A percentile compares a stretch with the other conserved stretches of the same genome.
Conservation (phyloP, 257 asterid species). For the Paraleonurus japonicus region DNA sequence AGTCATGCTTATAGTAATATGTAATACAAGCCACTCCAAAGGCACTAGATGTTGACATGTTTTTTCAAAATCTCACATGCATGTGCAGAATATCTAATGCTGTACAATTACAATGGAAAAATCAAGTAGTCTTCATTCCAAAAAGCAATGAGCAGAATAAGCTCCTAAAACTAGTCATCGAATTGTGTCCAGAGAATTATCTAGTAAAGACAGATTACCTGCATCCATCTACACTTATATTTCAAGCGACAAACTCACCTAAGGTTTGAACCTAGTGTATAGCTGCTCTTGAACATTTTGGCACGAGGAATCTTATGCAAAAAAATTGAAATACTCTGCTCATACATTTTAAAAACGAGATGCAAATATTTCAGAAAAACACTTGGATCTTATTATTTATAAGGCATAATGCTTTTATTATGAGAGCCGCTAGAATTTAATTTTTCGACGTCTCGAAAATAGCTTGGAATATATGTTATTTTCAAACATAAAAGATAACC, state of each 20-base stretch:
- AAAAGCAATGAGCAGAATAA: conserved; percentile 3
- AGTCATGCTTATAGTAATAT: conserved; percentile 16
- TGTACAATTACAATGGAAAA: conserved; percentile 13
- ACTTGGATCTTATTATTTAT: neutral
- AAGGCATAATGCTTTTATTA: neutral
- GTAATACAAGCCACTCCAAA: conserved; percentile 9
- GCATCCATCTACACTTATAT: conserved; percentile 11
- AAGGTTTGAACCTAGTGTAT: neutral
- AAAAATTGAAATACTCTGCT: neutral
- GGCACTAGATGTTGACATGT: conserved; percentile 8
- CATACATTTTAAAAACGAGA: neutral
- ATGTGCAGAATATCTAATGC: conserved; percentile 18
- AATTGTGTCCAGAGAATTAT: conserved; percentile 13
- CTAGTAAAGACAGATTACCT: neutral
- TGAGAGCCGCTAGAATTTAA: neutral
- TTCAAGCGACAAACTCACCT: neutral
- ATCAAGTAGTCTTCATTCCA: neutral
- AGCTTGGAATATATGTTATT: neutral
- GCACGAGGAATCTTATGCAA: neutral
- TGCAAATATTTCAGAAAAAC: neutral
- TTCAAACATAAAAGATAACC: neutral
- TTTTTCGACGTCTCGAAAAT: neutral
- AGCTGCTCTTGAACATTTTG: neutral
- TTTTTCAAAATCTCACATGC: neutral
- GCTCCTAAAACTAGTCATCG: neutral